Conservation (phyloP, 1,284 basidiomycete species). For the Coniferiporia weirii region DNA sequence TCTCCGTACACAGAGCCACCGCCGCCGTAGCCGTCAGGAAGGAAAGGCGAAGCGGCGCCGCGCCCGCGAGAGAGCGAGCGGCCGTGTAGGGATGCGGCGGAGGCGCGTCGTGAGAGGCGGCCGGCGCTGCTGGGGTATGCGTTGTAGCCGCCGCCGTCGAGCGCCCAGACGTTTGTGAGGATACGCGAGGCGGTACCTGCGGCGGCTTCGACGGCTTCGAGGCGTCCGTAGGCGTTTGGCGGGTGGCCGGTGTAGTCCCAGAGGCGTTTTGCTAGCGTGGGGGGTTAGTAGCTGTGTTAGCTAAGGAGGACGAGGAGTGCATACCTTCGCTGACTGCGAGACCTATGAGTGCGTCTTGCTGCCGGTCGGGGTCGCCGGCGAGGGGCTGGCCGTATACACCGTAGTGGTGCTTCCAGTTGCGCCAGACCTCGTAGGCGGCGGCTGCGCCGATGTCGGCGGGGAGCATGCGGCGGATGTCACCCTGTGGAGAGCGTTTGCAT, state of each 20-base stretch:
- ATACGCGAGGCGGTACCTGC: slow-evolving; percentile 52
- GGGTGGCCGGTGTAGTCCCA: slow-evolving; percentile 40
- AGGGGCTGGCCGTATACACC: slow-evolving; percentile 46
- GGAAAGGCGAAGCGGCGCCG: background rate
- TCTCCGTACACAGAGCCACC: background rate
- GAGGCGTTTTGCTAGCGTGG: slow-evolving; percentile 36
- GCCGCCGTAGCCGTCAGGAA: background rate
- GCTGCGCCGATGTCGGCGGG: slow-evolving; percentile 58
- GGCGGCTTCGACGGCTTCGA: slow-evolving; percentile 47
- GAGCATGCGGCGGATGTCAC: slow-evolving; percentile 39
- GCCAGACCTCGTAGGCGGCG: slow-evolving; percentile 64
- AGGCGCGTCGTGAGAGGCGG: slow-evolving; percentile 14
- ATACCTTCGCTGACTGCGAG: slow-evolving; percentile 60
- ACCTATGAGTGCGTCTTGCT: slow-evolving; percentile 55
- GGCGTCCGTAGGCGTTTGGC: slow-evolving; percentile 39
- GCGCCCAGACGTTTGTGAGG: slow-evolving; percentile 31
- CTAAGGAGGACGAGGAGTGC: slow-evolving; percentile 13
- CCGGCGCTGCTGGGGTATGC: background rate
- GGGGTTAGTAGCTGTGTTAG: slow-evolving; percentile 16
- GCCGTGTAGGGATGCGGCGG: slow-evolving; percentile 8
- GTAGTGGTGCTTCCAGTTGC: slow-evolving; percentile 54
- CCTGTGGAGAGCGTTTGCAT: slow-evolving; percentile 29
- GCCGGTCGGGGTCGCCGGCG: slow-evolving; percentile 46
- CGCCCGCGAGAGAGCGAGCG: slow-evolving; percentile 1
- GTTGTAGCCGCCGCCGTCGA: slow-evolving; percentile 8